Evolutionary conservation across 2,329 filamentous ascomycete genomes (phyloP).

Genomic region (Trichoderma oligosporum): DNA sequence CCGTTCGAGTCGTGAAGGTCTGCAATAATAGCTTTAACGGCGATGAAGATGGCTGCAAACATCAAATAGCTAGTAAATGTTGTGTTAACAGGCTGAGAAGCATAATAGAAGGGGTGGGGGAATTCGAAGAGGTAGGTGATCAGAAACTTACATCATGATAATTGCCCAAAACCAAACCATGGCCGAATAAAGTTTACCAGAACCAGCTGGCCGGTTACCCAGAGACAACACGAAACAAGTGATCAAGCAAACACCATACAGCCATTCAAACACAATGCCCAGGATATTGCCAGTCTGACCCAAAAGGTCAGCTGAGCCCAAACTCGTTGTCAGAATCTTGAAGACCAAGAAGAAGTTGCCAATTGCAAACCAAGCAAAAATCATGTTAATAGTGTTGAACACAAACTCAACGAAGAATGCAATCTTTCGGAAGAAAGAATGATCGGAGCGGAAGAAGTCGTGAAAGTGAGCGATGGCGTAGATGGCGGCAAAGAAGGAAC

Average conservation of each 20-base stretch:
- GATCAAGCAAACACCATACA: conserved; percentile 86
- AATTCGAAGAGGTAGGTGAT: not conserved
- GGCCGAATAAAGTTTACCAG: conserved; percentile 87
- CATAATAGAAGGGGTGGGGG: too few species aligned
- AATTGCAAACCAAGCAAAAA: conserved; percentile 98
- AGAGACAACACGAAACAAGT: conserved; percentile 93
- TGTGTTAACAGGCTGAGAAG: conserved; percentile 30
- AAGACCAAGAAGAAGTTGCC: conserved; percentile 99
- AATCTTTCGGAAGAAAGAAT: conserved; percentile 80
- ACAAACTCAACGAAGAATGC: conserved; percentile 89
- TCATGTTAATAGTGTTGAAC: conserved; percentile 94
- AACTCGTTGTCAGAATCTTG: conserved; percentile 86
- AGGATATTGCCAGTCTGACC: conserved; percentile 75
- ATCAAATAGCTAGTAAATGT: conserved; percentile 72
- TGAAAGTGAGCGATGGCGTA: conserved; percentile 95
- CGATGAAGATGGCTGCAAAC: conserved; percentile 93
- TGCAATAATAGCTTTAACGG: conserved; percentile 75
- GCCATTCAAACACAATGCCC: conserved; percentile 89
- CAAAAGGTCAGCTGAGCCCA: conserved; percentile 66
- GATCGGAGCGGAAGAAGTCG: conserved; percentile 90
- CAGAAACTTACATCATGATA: conserved; percentile 78
- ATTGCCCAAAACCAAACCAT: conserved; percentile 99
- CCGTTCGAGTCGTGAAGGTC: conserved; percentile 58
- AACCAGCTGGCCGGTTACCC: conserved; percentile 91
- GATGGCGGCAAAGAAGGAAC: conserved; percentile 95